Evolutionary conservation across 768 basidiomycete genomes (phyloP).

Genomic region (Coprinellus aureogranulatus): DNA sequence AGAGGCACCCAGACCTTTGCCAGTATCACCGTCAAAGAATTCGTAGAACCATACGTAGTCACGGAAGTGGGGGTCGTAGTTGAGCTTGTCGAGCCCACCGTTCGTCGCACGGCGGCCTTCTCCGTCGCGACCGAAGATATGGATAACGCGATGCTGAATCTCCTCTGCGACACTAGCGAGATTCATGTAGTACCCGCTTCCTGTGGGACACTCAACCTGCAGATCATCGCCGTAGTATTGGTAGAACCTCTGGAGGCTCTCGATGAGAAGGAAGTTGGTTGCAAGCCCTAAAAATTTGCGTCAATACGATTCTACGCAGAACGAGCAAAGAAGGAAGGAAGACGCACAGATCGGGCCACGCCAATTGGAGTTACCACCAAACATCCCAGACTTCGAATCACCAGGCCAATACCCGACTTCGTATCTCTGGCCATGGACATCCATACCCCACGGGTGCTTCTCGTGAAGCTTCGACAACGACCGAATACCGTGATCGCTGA

Average conservation of each 20-base stretch:
- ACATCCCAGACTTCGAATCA: conserved; percentile 96
- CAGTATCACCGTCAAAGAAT: conserved; percentile 95
- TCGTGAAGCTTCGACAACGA: conserved; percentile 96
- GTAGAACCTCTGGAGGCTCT: conserved; percentile 94
- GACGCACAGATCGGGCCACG: conserved; percentile 81
- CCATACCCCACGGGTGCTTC: conserved; percentile 91
- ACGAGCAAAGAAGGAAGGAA: no score
- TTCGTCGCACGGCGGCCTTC: conserved; percentile 88
- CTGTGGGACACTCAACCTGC: conserved; percentile 93
- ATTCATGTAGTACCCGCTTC: conserved; percentile 97
- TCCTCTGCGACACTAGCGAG: conserved; percentile 93
- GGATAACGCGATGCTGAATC: conserved; percentile 98
- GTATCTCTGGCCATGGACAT: conserved; percentile 88
- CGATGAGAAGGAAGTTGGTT: conserved; percentile 93
- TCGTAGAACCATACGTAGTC: conserved; percentile 98
- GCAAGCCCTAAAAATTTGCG: conserved; percentile 70
- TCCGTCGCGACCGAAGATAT: conserved; percentile 92
- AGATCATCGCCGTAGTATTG: conserved; percentile 95
- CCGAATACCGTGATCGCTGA: conserved; percentile 93
- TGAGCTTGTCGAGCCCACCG: conserved; percentile 82
- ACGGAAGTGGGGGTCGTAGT: conserved; percentile 91
- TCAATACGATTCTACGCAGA: no score
- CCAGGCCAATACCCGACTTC: conserved; percentile 98
- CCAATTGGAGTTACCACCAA: conserved; percentile 98
- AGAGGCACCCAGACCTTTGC: conserved; percentile 91